These are phyloP conservation scores for Silene vulgaris DNA, from an alignment of 179 eudicot genomes.

Conservation along the genomic window DNA sequence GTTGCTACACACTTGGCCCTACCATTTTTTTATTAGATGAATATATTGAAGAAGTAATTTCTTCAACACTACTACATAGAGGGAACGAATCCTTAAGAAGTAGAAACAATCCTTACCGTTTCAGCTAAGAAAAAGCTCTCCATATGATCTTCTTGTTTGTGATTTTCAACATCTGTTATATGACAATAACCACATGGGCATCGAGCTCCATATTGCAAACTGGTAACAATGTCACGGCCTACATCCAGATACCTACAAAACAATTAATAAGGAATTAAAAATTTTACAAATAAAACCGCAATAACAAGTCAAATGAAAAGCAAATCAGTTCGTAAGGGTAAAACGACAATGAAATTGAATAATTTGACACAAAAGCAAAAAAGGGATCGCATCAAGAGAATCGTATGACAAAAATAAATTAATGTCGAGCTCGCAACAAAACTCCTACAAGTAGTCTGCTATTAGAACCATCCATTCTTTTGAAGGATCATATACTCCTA, in stretches of 20 bases:
- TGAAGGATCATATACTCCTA: too few species aligned
- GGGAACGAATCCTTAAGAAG: not conserved
- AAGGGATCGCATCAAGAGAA: too few species aligned
- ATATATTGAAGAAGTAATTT: not conserved
- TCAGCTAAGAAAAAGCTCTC: slow-evolving; percentile 97
- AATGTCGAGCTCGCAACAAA: too few species aligned
- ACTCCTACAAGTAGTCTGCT: too few species aligned
- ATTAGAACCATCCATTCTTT: too few species aligned
- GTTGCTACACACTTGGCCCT: not conserved
- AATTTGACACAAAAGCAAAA: slow-evolving; percentile 6
- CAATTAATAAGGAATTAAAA: slow-evolving; percentile 11
- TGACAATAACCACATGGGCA: slow-evolving; percentile 98
- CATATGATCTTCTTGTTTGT: slow-evolving; percentile 96
- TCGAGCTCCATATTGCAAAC: slow-evolving; percentile 88
- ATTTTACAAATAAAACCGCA: not conserved
- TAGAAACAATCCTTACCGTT: slow-evolving; percentile 51
- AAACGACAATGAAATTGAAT: not conserved
- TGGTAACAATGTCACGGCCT: slow-evolving; percentile 87
- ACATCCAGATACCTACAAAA: slow-evolving; percentile 78
- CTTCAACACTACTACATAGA: not conserved
- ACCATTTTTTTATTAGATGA: not conserved
- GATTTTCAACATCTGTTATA: slow-evolving; percentile 91
- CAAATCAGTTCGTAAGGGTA: not conserved
- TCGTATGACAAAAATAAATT: too few species aligned
- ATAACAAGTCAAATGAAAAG: not conserved